Percentiles rank a stretch among this genome's conserved stretches.
Evolutionary conservation across 2,329 filamentous ascomycete genomes (phyloP).

Genomic region (Teratosphaeriaceae sp.): DNA sequence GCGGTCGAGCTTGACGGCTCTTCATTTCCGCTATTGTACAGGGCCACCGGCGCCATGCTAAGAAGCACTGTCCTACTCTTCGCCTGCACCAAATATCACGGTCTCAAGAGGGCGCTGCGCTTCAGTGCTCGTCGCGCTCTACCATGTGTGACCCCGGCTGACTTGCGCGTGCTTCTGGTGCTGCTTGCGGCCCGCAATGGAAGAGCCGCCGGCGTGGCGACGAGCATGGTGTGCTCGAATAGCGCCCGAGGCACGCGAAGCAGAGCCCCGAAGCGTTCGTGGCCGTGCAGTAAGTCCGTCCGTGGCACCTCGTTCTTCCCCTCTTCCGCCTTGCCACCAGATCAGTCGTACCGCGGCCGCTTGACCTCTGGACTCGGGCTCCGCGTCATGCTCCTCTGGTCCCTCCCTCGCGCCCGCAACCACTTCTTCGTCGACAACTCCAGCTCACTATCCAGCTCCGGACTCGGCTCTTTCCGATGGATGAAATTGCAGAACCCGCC

Average conservation of each 20-base stretch:
- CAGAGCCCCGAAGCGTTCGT: no score
- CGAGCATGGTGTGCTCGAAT: no score
- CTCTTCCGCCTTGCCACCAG: no score
- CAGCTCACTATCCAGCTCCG: conserved; percentile 83
- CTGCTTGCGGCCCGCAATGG: no score
- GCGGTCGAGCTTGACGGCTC: background rate
- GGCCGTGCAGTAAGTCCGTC: no score
- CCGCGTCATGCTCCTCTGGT: conserved; percentile 72
- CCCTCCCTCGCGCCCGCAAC: conserved; percentile 76
- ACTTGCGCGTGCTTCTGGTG: no score
- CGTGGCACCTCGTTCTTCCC: no score
- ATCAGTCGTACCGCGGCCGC: conserved; percentile 56
- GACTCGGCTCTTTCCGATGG: conserved; percentile 86
- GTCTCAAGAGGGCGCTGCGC: background rate
- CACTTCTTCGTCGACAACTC: conserved; percentile 92
- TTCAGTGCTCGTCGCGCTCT: no score
- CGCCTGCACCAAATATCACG: background rate
- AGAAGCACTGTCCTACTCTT: background rate
- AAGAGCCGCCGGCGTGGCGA: no score
- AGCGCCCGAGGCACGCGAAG: no score
- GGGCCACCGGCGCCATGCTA: conserved; percentile 1
- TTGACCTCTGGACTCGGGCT: conserved; percentile 83
- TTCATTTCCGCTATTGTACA: background rate
- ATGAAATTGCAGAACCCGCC: conserved; percentile 99
- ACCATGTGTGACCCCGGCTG: no score